A percentile compares a stretch with the other conserved stretches of the same genome.
Evolutionary conservation across 352 stramenopile genomes (phyloP).

Genomic region (Phytophthora melonis): DNA sequence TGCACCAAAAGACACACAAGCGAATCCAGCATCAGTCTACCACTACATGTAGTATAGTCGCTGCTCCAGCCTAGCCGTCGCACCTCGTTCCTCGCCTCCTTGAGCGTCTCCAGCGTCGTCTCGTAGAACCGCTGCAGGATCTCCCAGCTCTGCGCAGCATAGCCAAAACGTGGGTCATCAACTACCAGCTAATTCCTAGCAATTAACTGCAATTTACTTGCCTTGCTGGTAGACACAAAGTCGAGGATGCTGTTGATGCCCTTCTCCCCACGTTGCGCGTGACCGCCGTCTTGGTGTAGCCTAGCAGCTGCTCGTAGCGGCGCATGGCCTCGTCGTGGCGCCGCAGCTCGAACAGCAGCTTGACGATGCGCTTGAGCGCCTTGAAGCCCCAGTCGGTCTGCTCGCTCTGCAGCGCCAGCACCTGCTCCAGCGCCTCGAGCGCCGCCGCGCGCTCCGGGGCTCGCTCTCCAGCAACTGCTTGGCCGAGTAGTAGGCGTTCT

Average conservation of each 20-base stretch:
- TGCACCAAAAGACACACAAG: constrained; percentile 20
- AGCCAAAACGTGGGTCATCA: not conserved
- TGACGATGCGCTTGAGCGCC: constrained; percentile 95
- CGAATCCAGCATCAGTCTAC: not conserved
- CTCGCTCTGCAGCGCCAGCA: constrained; percentile 64
- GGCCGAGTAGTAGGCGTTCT: constrained; percentile 95
- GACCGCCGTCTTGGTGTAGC: constrained; percentile 89
- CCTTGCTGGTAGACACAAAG: constrained; percentile 91
- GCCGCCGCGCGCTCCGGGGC: constrained; percentile 45
- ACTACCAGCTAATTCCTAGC: not conserved
- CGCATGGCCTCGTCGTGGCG: constrained; percentile 79
- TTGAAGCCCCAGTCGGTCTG: constrained; percentile 94
- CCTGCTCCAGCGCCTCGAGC: constrained; percentile 61
- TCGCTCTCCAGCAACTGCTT: constrained; percentile 85
- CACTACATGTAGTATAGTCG: too few species aligned
- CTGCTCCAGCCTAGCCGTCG: not conserved
- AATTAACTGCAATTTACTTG: not conserved
- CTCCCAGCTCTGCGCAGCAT: constrained; percentile 70
- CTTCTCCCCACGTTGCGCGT: constrained; percentile 96
- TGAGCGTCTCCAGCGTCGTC: constrained; percentile 86
- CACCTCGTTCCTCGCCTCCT: constrained; percentile 82
- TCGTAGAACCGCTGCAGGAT: constrained; percentile 89
- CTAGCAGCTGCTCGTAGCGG: constrained; percentile 91
- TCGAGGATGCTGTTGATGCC: constrained; percentile 97
- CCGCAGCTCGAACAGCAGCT: constrained; percentile 89